A percentile compares a stretch with the other conserved stretches of the same genome.
These are phyloP conservation scores for Aspergillus ruber DNA, from an alignment of 2,329 filamentous ascomycete genomes.

Conservation along the genomic window DNA sequence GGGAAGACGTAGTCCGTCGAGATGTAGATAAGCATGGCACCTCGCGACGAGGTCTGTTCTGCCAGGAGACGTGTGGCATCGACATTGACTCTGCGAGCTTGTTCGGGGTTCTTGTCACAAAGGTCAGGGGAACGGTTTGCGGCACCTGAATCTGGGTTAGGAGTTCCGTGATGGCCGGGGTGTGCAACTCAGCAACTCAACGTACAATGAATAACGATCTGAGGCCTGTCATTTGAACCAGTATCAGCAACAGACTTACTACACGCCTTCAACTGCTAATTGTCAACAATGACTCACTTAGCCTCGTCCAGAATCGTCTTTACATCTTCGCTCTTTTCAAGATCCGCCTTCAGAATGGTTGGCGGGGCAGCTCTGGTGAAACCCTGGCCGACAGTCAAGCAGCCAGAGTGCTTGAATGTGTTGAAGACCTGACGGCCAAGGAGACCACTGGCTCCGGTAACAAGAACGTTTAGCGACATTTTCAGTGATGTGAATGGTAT, in stretches of 20 bases:
- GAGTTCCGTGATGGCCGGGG: constrained; percentile 1
- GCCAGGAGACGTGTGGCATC: constrained; percentile 63
- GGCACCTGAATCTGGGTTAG: constrained; percentile 52
- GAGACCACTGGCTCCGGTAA: constrained; percentile 80
- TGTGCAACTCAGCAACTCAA: constrained; percentile 2
- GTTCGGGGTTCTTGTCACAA: constrained; percentile 71
- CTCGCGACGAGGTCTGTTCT: constrained; percentile 53
- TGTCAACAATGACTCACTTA: constrained; percentile 38
- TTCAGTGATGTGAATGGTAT: not conserved
- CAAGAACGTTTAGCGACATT: constrained; percentile 54
- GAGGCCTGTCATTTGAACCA: constrained; percentile 48
- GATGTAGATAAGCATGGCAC: constrained; percentile 52
- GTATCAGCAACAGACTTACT: not conserved
- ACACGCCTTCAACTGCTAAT: not conserved
- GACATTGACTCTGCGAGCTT: constrained; percentile 68
- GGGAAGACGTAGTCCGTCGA: constrained; percentile 75
- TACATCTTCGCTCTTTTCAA: constrained; percentile 43
- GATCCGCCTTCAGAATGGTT: constrained; percentile 55
- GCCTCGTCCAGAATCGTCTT: constrained; percentile 45
- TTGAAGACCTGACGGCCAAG: constrained; percentile 72
- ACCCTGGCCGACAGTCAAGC: constrained; percentile 67
- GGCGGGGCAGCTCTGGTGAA: constrained; percentile 67
- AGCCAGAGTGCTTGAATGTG: constrained; percentile 61
- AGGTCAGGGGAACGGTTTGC: constrained; percentile 84
- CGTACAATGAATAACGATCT: constrained; percentile 76